Base-by-base conservation (phyloP, 2,329 filamentous ascomycete genomes). In the Annulohypoxylon truncatum region DNA sequence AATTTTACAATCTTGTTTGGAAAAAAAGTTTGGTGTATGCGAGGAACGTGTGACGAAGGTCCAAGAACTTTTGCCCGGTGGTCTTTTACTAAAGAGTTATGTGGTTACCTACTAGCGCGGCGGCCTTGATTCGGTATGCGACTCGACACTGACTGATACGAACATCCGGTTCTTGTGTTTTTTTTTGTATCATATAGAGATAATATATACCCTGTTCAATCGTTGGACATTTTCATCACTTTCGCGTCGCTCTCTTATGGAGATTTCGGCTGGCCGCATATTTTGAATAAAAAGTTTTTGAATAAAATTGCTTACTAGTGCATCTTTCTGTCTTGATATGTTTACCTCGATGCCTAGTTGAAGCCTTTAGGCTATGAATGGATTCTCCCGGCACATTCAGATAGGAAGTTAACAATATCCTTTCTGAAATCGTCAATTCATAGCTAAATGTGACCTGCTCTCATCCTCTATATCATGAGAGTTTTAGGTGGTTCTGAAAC, bases 191-290 rank as follows among this genome's bases (percentile, higher is more conserved):
- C 44, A 58, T 64, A 64, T 52, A 56, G 33, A 47, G 54, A 61
- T 56, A 35, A 56, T 48, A 29, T 71, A 71, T 71, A 71, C 69
- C 69, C 69, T 56, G 29, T 65, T 63, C 57, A 44, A 64, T 65
- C 65, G 31, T 67, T 58, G 64, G 22, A 53, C n/a, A n/a, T n/a
- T 38, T 56, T 59, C 5, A 8, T 44, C n/a, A 24, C 28, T 18
- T 54, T 35, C 12, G 9, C 5, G 42, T 5, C 24, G 20, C 47
- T 44, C 31, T 42, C 8, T 24, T n/a, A 29, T 56, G 18, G 12
- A 8, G 18, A n/a, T 26, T 26, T 9, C 26, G 51, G 51, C 28
- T 54, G 20, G 38, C 35, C 44, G 44, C 26, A 28, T 48, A 3
- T 28, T 47, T 28, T 29, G 13, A 28, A 7, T 38, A 38, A n/a